Base-by-base conservation (phyloP, 495 filamentous ascomycete genomes). In the Tetracladium setigerum region DNA sequence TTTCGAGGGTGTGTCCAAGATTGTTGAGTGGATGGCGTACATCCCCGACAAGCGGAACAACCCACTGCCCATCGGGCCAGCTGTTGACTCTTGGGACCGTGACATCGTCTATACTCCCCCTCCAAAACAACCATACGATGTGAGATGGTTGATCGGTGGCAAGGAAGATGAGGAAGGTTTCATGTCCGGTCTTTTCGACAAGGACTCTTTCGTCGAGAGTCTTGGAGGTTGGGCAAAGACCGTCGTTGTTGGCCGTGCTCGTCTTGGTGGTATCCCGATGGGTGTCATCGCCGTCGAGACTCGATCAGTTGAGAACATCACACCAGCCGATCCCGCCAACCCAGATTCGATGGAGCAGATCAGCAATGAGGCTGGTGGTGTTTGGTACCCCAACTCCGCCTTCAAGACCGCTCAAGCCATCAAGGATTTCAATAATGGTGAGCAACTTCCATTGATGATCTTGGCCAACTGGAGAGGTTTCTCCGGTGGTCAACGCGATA, bases 401-500 rank as follows among this genome's bases (percentile, higher is more conserved):
- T 97, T 87, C 79, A 98, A 98, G 84, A 98, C 92, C 44, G 94
- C 92, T 14, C 92, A 98, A 64, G 92, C 92, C 46, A 92, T 98
- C 66, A 87, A 82, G 53, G 92, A 98, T 77, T 98, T 98, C 80
- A 98, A 96, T 82, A 80, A 94, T 56, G 92, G 92, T 63, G 92
- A 98, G 69, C 92, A 97, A 74, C 78, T 98, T 51, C 92, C 92
- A 37, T 74, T 98, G 49, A 96, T 98, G 89, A 97, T 98, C 67
- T 78, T 98, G 39, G 92, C 92, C 66, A 98, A 98, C 77, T 98
- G 92, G 92, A 79, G 92, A 77, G 92, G 92, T 70, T 98, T 98
- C 86, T 96, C 92, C 46, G 92, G 92, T 73, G 92, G 92, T 42
- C 92, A 98, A 70, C 87, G 89, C 58, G 92, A 98, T 66, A 98